Evolutionary conservation across 805 yeast species (phyloP).

Genomic region (Wickerhamiella galacta): DNA sequence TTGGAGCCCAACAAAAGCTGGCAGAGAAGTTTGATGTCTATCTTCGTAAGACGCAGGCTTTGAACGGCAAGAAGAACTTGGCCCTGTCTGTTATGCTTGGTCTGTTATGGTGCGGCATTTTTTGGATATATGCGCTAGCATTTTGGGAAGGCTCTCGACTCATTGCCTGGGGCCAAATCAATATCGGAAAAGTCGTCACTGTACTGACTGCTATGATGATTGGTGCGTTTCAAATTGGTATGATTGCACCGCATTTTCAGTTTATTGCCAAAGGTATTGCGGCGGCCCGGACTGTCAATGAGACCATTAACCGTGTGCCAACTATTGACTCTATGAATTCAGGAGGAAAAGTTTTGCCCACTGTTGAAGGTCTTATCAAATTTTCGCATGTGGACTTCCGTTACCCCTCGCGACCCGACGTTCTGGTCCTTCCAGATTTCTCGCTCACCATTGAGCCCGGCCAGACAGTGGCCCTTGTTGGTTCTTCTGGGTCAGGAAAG

Average conservation of each 20-base stretch:
- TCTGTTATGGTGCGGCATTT: constrained; percentile 23
- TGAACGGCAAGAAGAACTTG: constrained; percentile 16
- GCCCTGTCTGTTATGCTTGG: constrained; percentile 23
- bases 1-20: constrained; percentile 25
- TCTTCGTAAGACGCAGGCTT: constrained; percentile 16
- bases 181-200: constrained; percentile 23
- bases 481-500: constrained; percentile 93
- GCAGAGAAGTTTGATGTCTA: constrained; percentile 19
- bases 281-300: constrained; percentile 26
- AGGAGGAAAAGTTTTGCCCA: constrained; percentile 14
- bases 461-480: constrained; percentile 81
- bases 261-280: constrained; percentile 25
- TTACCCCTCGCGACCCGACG: constrained; percentile 59
- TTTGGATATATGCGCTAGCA: constrained; percentile 25
- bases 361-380: constrained; percentile 44
- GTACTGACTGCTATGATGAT: constrained; percentile 26
- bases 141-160: constrained; percentile 30
- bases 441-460: constrained; percentile 74
- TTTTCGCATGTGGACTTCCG: constrained; percentile 81
- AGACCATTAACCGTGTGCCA: constrained; percentile 28
- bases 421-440: constrained; percentile 67
- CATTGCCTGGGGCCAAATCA: constrained; percentile 19
- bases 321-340: constrained; percentile 22
- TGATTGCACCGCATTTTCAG: constrained; percentile 26
- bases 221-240: constrained; percentile 28